Base-by-base conservation (phyloP, 208 protist species). In the Leptomonas seymouri region DNA sequence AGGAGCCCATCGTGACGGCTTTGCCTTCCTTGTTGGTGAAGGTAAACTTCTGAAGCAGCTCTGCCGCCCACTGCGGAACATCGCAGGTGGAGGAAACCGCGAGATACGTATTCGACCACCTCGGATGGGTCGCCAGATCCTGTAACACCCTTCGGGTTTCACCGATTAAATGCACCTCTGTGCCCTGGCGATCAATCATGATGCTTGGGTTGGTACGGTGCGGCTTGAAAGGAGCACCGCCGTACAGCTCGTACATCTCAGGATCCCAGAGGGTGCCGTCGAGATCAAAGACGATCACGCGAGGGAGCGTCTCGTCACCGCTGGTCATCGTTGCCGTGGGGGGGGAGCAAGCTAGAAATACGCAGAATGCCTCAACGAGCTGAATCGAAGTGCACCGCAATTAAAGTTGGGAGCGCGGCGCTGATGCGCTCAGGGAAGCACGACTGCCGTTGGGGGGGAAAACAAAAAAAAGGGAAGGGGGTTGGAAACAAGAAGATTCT, bases 261-360 rank as follows among this genome's bases (percentile, higher is more conserved):
- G 93, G 93, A 18, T 82, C 54, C 91, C 93, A 97, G 4, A 97
- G 74, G 3, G 93, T 97, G 14, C 91, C 93, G 65, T 97, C 93
- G 27, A 97, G 85, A 55, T 97, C 93, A 58, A 96, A 96, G 48
- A 94, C 90, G 71, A 97, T 93, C 27, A 96, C 85, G 28, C 81
- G 78, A 9, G 91, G 54, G 3, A 58, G 18, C 3, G 54, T 28
- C 1, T 31, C 54, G 31, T 58, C 54, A 3, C 20, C 56, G 21
- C n/a, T n/a, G n/a, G n/a, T n/a, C n/a, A n/a, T n/a, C n/a, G n/a
- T n/a, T n/a, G n/a, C n/a, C n/a, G n/a, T n/a, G n/a, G n/a, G n/a
- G n/a, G n/a, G n/a, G n/a, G n/a, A n/a, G n/a, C n/a, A n/a, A n/a
- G n/a, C n/a, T n/a, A n/a, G n/a, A n/a, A n/a, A n/a, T n/a, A n/a